These are phyloP conservation scores for Solanum hybrid DNA, from an alignment of 305 asterid species.

Conservation along the genomic window DNA sequence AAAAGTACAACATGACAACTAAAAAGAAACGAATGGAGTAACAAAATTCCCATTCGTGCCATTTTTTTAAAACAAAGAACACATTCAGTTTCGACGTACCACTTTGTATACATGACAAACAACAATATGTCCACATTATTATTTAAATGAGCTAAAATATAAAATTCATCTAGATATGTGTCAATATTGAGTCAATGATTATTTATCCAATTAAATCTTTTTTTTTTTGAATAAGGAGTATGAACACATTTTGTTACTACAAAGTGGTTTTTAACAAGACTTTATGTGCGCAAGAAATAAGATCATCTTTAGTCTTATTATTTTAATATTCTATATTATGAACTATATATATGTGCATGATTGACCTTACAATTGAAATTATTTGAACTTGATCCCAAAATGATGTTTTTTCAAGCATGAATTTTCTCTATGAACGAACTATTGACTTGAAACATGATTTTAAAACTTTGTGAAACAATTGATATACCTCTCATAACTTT, in stretches of 20 bases:
- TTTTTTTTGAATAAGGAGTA: neutral
- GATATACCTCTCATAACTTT: neutral
- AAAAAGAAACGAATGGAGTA: neutral
- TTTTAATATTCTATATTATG: neutral
- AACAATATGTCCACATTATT: neutral
- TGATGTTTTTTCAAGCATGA: neutral
- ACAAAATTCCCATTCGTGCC: neutral
- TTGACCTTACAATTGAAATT: neutral
- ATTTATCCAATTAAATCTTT: neutral
- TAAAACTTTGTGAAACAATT: neutral
- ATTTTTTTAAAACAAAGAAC: neutral
- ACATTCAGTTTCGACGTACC: neutral
- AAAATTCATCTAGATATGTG: neutral
- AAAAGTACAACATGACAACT: neutral
- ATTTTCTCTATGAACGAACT: neutral
- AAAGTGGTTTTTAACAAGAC: neutral
- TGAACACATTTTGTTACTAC: neutral
- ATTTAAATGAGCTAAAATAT: neutral
- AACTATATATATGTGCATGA: neutral
- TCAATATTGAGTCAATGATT: neutral
- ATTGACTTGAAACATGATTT: neutral
- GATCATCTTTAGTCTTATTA: neutral
- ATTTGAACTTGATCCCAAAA: neutral
- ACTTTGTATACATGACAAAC: neutral
- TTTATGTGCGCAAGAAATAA: neutral